Evolutionary conservation across 441 rosid species (phyloP), one percentile per base, ranked within the genome.

Genomic region (Capsella rubella): DNA sequence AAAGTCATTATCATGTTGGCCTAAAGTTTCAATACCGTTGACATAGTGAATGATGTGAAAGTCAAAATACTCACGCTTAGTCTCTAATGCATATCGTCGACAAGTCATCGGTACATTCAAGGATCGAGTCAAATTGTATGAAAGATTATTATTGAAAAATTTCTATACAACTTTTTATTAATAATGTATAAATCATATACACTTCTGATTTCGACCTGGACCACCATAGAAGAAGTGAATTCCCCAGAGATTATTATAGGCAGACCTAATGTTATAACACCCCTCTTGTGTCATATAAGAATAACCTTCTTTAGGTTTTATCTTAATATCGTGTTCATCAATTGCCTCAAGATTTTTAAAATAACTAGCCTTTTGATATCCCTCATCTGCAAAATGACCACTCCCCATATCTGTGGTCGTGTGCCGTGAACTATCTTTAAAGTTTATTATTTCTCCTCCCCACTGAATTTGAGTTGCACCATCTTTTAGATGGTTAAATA

Each of bases 361-460:
- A 55, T 42, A 62, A 14, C 55, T 45, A 18, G 70, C 56, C 2
- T 54, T 72, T 43, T 16, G 1, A 14, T 5, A 54, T 46, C 76
- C 70, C 0, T 43, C 56, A 1, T 53, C 5, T 21, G 76, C 55
- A 29, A 63, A 72, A 39, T 15, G 70, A 0, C 70, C 64, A 63
- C 70, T 72, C 15, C 76, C 70, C 76, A 72, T 72, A 0, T 32
- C 0, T 0, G 70, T 53, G 2, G 45, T 52, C 3, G 76, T 72
- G 54, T 72, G 76, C n/a, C n/a, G 8, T 29, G 52, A 39, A 10
- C 39, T 14, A 14, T 12, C n/a, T 1, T 12, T 31, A 11, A 0
- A 5, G 46, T 73, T n/a, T 21, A 18, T 4, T 16, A 73, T 55
- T 46, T 73, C 77, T 1, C 71, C 77, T 54, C 77, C 77, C 77